These are phyloP conservation scores for Hortiboletus rubellus DNA, from an alignment of 1,284 basidiomycete genomes.

Conservation along the genomic window DNA sequence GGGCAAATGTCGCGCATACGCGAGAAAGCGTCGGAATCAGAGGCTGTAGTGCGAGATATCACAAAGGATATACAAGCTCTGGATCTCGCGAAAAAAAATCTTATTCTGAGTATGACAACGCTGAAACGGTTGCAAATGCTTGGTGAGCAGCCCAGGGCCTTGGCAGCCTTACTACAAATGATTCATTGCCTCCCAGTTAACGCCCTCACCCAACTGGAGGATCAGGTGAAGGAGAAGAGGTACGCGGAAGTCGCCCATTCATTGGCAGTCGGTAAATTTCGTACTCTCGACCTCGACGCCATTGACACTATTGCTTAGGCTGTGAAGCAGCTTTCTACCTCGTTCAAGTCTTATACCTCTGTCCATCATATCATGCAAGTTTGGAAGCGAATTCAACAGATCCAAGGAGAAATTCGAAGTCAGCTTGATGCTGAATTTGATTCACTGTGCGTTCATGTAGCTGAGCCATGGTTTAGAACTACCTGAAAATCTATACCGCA, in stretches of 20 bases:
- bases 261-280: conserved; percentile 56
- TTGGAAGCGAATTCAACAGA: conserved; percentile 75
- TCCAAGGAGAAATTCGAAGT: conserved; percentile 73
- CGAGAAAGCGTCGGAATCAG: conserved; percentile 94
- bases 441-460: conserved; percentile 64
- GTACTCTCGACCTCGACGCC: neutral
- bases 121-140: conserved; percentile 94
- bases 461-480: neutral
- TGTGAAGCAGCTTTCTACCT: conserved; percentile 80
- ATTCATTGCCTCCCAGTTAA: conserved; percentile 55
- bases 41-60: conserved; percentile 92
- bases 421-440: conserved; percentile 90
- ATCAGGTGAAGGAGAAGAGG: conserved; percentile 71
- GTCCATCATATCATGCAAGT: conserved; percentile 77
- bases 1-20: conserved; percentile 92
- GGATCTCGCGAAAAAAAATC: conserved; percentile 93
- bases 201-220: conserved; percentile 78
- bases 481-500: conserved; percentile 32
- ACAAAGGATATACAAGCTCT: conserved; percentile 96
- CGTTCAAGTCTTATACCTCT: conserved; percentile 75
- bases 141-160: conserved; percentile 49
- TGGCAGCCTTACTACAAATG: neutral
- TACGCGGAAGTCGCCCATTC: conserved; percentile 86
- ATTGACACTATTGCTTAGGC: conserved; percentile 50
- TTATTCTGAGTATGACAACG: conserved; percentile 86